Evolutionary conservation across 441 rosid genomes (phyloP).

Genomic region (Corymbia calophylla): DNA sequence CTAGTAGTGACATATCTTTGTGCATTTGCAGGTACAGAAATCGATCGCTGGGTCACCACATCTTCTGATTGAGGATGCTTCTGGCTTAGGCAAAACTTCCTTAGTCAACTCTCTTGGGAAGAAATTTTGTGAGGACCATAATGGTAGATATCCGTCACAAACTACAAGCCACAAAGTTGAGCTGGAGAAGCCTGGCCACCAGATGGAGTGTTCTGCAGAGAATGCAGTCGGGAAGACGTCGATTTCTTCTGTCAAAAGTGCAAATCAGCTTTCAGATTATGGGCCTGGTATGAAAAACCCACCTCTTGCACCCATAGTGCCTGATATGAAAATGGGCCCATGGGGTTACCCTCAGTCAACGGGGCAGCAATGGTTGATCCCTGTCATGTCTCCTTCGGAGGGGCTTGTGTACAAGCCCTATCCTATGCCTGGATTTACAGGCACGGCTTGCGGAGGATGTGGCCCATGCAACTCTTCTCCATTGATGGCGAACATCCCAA

Average conservation of each 20-base stretch:
- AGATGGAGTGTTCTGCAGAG: conserved; percentile 5
- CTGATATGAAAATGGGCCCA: not conserved
- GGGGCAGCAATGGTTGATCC: conserved; percentile 5
- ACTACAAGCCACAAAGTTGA: not conserved
- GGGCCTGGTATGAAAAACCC: not conserved
- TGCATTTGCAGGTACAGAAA: conserved; percentile 1
- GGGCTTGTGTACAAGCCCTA: conserved; percentile 12
- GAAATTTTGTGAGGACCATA: not conserved
- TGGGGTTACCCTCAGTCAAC: not conserved
- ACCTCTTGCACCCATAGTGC: not conserved
- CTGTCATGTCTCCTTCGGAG: conserved; percentile 8
- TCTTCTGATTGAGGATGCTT: conserved; percentile 2
- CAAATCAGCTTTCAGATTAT: not conserved
- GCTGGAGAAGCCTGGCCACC: not conserved
- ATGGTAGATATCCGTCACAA: not conserved
- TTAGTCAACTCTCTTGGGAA: not conserved
- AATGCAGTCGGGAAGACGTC: conserved; percentile 1
- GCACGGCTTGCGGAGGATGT: not conserved
- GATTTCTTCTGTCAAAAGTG: not conserved
- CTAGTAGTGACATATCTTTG: not conserved
- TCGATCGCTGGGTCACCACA: conserved; percentile 2
- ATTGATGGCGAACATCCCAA: not conserved
- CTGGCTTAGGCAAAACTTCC: not conserved
- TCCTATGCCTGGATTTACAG: not conserved
- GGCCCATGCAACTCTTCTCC: not conserved